Evolutionary conservation across 2,329 filamentous ascomycete species (phyloP).

Genomic region (Stylonectria norvegica): DNA sequence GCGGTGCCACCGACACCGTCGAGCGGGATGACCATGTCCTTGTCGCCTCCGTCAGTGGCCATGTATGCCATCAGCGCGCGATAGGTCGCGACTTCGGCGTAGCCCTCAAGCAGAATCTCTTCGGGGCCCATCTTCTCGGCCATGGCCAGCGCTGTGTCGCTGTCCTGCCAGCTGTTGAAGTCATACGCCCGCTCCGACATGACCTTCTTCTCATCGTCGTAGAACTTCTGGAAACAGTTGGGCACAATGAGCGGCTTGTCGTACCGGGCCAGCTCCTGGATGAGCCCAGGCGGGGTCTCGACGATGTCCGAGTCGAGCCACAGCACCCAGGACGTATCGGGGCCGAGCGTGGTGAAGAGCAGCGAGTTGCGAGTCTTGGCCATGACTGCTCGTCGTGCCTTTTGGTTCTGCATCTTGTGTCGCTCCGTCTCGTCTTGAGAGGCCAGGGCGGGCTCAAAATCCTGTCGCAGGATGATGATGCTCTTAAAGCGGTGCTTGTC

Average conservation of each 20-base stretch:
- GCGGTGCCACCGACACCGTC: slow-evolving; percentile 94
- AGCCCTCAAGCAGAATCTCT: slow-evolving; percentile 91
- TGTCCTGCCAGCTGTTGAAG: slow-evolving; percentile 97
- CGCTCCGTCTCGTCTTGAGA: slow-evolving; percentile 86
- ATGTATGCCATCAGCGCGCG: slow-evolving; percentile 87
- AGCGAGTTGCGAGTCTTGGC: slow-evolving; percentile 89
- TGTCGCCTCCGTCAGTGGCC: slow-evolving; percentile 54
- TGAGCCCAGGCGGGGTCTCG: slow-evolving; percentile 78
- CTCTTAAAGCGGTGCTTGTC: slow-evolving; percentile 83
- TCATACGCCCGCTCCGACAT: slow-evolving; percentile 83
- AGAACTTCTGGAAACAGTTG: slow-evolving; percentile 90
- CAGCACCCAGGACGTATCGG: slow-evolving; percentile 89
- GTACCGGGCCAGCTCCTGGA: slow-evolving; percentile 85
- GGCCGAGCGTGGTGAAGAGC: slow-evolving; percentile 90
- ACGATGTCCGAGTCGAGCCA: slow-evolving; percentile 94
- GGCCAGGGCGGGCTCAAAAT: slow-evolving; percentile 77
- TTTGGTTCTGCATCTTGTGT: slow-evolving; percentile 90
- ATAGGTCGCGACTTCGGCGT: slow-evolving; percentile 89
- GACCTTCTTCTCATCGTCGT: slow-evolving; percentile 64
- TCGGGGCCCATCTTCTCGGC: slow-evolving; percentile 80
- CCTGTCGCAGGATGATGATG: slow-evolving; percentile 91
- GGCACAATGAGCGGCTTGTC: slow-evolving; percentile 90
- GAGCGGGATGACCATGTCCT: slow-evolving; percentile 64
- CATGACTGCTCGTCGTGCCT: slow-evolving; percentile 82
- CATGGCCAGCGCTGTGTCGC: slow-evolving; percentile 70